Base-by-base conservation (phyloP, 139 green algal species). In the Parachlorella kessleri region DNA sequence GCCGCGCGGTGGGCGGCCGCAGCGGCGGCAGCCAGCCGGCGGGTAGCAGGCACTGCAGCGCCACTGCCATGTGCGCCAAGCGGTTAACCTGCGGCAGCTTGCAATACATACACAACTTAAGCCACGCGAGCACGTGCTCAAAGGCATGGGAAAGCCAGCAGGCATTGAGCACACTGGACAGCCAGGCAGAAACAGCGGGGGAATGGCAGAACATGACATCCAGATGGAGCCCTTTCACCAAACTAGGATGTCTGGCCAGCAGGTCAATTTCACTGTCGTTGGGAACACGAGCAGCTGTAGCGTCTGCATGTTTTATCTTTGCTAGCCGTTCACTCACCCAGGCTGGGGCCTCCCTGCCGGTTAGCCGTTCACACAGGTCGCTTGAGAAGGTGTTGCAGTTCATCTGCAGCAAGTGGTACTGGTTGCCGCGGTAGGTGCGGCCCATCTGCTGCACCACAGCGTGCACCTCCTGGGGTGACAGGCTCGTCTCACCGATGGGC, bases 381-480 rank as follows among this genome's bases (percentile, higher is more conserved):
- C 70, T 83, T 1, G 92, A 90, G 80, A 98, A 97, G 76, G 88
- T 79, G 78, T 98, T 97, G 85, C 94, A 98, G 84, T 98, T 98
- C 33, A 84, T 87, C 75, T 96, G 87, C 55, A 98, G 80, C 67
- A 98, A 82, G 66, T 97, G 94, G 83, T 98, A 98, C 6, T 70
- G 63, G 76, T 94, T 95, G 38, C 95, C 95, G 18, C 84, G 87
- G 85, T 94, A 98, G n/a, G 88, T 70, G 38, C 85, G 14, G 23
- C 93, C 94, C 82, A 97, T 88, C 33, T 92, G 79, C 76, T 92
- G 80, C 37, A 96, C 84, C 36, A 93, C 42, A 4, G 89, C 80
- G 71, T 96, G 84, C 75, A 97, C 89, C 75, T 97, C 83, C 35
- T 81, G 63, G 23, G 88, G 81, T 0, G 73, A 85, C 59, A 96